Evolutionary conservation across 2,329 filamentous ascomycete species (phyloP), one percentile per base, ranked within the genome.

Genomic region (Beauveria caledonica): DNA sequence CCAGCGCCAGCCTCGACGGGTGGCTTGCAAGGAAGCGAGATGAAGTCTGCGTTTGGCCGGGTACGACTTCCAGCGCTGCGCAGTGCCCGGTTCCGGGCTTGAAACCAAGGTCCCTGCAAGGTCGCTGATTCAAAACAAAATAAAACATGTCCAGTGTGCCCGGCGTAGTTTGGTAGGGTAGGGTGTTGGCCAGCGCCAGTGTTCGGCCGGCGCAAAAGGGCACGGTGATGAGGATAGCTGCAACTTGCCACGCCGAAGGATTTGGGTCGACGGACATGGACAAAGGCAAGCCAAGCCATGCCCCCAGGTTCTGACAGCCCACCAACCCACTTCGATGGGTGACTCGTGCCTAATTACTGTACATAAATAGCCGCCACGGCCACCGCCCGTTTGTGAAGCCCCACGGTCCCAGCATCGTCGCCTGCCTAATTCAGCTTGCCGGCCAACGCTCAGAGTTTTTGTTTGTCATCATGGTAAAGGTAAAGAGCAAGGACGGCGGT

Each of bases 381-480:
- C 46, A 51, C 56, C 39, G 56, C 56, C 25, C 56, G 44, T 51
- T 51, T 17, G 13, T n/a, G 17, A 13, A 11, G 56, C 56, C 46
- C 56, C 56, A 58, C 46, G 56, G 29, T 50, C 33, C 29, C 39
- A 44, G 36, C 46, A 39, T 15, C 56, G 15, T 50, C 36, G 46
- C 56, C 56, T 58, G 56, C 56, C 56, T 58, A 10, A 36, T 58
- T 39, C 46, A 58, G 56, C 36, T 23, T 36, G 54, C 44, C 44
- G 44, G 33, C 27, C 15, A 57, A 49, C 21, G 44, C 15, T 48
- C 53, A n/a, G 44, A 48, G 15, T 57, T 33, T 33, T 33, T n/a
- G n/a, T n/a, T n/a, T n/a, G 40, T 19, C n/a, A 8, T n/a, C n/a
- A 17, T 19, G 40, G n/a, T 9, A 21, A 2, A 8, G 19, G 40